Evolutionary conservation across 2,329 filamentous ascomycete species (phyloP), one percentile per base, ranked within the genome.

Genomic region (Beauveria caledonica): DNA sequence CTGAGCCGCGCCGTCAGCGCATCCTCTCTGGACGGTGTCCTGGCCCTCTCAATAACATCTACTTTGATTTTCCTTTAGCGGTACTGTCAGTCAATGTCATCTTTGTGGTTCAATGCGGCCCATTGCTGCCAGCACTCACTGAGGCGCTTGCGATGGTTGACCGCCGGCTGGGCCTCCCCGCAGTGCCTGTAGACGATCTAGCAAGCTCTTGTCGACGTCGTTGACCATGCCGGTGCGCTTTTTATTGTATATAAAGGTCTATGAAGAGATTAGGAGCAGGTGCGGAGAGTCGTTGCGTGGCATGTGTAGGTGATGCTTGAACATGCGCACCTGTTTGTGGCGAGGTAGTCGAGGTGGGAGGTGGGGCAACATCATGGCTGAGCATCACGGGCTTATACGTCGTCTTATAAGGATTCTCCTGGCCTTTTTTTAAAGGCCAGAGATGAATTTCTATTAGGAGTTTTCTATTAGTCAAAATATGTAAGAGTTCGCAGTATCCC

Each of bases 161-260:
- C 75, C 66, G 33, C 67, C 68, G 57, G 77, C 65, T 63, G 71
- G 66, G 68, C 78, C 76, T 65, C 71, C 72, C 52, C 73, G 70
- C 42, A 85, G 71, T 10, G 82, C 82, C 56, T 82, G 81, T 33
- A 85, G 73, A 33, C 82, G 78, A 60, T 81, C 78, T 23, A 84
- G 71, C 25, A 85, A 71, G 21, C 76, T 77, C 62, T 72, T 76
- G 64, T 83, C 80, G 33, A 74, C 59, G 39, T 72, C 68, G 62
- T 71, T 66, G 7, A 70, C 66, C 73, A 75, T 75, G 33, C 23
- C 39, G 6, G 1, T 48, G 19, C 8, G 10, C 23, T 10, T 3
- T 9, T 13, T 42, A 5, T 33, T 57, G 3, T 15, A 39, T 39
- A 7, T 6, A 5, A 10, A 29, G 19, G 9, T 42, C 6, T 48